A percentile compares a stretch with the other conserved stretches of the same genome.
These are phyloP conservation scores for Rosa multiflora DNA, from an alignment of 306 rosid genomes.

Conservation along the genomic window DNA sequence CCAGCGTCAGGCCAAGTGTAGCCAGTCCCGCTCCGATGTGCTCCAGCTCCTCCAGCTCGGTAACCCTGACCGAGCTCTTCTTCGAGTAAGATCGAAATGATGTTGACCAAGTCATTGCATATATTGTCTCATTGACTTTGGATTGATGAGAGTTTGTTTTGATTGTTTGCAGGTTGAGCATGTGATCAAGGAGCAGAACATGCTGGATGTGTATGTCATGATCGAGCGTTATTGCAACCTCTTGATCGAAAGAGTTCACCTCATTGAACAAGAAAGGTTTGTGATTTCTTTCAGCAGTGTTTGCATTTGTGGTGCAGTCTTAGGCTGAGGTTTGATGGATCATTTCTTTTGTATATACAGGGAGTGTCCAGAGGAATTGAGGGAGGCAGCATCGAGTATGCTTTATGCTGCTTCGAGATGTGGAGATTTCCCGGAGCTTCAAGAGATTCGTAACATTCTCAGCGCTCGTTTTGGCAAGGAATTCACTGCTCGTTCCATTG, in stretches of 20 bases:
- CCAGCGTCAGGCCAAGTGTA: constrained; percentile 57
- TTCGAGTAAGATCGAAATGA: constrained; percentile 49
- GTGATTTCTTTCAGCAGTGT: not conserved
- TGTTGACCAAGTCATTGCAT: not conserved
- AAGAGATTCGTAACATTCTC: constrained; percentile 63
- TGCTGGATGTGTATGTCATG: constrained; percentile 65
- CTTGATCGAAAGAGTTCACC: constrained; percentile 68
- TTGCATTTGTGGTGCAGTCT: not conserved
- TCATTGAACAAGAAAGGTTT: constrained; percentile 78
- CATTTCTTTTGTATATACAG: constrained; percentile 26
- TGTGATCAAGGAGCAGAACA: constrained; percentile 79
- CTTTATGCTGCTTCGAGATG: constrained; percentile 81
- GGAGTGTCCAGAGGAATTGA: constrained; percentile 76
- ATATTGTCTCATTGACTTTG: not conserved
- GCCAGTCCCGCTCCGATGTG: constrained; percentile 65
- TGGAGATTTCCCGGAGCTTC: constrained; percentile 95
- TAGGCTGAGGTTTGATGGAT: not conserved
- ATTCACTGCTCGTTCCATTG: constrained; percentile 58
- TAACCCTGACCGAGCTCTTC: constrained; percentile 72
- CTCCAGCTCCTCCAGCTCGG: constrained; percentile 71
- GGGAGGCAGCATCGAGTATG: constrained; percentile 70
- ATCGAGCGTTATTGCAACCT: constrained; percentile 70
- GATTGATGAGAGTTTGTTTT: not conserved
- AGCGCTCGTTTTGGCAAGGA: constrained; percentile 74
- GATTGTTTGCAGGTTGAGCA: constrained; percentile 59